A percentile compares a stretch with the other conserved stretches of the same genome.
These are phyloP conservation scores for Pseudogymnoascus sp. DNA, from an alignment of 2,329 filamentous ascomycete genomes.

Conservation along the genomic window DNA sequence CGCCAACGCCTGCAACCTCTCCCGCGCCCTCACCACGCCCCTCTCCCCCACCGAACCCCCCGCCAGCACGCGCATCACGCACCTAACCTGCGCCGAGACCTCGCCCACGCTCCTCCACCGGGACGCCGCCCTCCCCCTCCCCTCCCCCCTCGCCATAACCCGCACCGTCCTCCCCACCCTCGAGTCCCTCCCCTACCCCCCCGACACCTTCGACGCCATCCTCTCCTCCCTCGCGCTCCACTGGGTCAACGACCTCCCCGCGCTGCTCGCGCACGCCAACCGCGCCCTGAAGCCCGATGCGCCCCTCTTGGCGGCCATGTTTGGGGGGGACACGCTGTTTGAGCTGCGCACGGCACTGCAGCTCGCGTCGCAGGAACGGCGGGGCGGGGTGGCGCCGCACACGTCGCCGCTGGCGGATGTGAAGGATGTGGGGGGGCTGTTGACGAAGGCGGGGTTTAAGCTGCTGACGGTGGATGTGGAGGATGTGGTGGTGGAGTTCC, in stretches of 20 bases:
- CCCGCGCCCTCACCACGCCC: conserved; percentile 64
- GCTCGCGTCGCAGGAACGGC: conserved; percentile 79
- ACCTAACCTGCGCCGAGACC: conserved; percentile 74
- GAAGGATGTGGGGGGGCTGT: conserved; percentile 76
- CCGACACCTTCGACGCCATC: conserved; percentile 78
- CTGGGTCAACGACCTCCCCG: conserved; percentile 96
- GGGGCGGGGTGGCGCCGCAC: conserved; percentile 85
- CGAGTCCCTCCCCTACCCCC: conserved; percentile 66
- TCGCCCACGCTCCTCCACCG: conserved; percentile 71
- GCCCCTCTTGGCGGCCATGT: conserved; percentile 92
- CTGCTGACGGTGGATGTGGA: conserved; percentile 95
- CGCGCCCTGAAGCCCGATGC: conserved; percentile 78
- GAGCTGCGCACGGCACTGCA: conserved; percentile 91
- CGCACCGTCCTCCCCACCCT: conserved; percentile 67
- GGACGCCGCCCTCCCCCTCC: conserved; percentile 65
- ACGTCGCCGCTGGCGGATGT: conserved; percentile 90
- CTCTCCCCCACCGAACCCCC: conserved; percentile 52
- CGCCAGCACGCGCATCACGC: conserved; percentile 60
- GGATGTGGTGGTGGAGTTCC: conserved; percentile 93
- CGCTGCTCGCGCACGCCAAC: conserved; percentile 76
- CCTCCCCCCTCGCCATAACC: conserved; percentile 49
- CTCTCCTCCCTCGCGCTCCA: conserved; percentile 84
- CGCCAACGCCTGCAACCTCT: conserved; percentile 92
- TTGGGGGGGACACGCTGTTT: conserved; percentile 87
- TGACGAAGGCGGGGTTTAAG: conserved; percentile 85